phyloP scores from a whole-genome alignment of 257 asterid species.

The Solanum pimpinellifolium region DNA sequence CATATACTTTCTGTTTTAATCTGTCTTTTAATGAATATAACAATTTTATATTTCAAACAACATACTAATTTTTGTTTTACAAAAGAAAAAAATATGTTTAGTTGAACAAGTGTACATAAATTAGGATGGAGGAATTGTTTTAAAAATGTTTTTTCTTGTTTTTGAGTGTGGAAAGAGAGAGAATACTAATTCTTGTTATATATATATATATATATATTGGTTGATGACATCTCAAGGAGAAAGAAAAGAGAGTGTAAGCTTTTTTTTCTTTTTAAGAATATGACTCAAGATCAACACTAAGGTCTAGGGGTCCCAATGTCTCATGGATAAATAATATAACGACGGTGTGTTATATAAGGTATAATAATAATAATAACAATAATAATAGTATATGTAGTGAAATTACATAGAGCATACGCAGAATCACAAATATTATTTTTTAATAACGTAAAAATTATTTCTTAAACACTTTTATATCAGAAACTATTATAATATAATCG shows the following conservation, averaged over 20 bases:
- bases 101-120: not conserved
- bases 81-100: not conserved
- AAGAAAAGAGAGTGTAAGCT: conserved; percentile 25
- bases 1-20: not conserved
- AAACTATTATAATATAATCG: too few relatives aligned
- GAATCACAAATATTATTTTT: too few relatives aligned
- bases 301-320: conserved; percentile 34
- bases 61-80: too few relatives aligned
- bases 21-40: not conserved
- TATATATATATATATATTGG: not conserved
- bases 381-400: too few relatives aligned
- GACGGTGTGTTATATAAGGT: not conserved
- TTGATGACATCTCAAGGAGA: conserved; percentile 46
- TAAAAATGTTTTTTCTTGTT: not conserved
- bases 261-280: conserved; percentile 21
- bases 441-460: too few relatives aligned
- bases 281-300: conserved; percentile 35
- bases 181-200: too few relatives aligned
- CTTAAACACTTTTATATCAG: fast-evolving
- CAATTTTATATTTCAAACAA: too few relatives aligned
- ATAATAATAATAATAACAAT: too few relatives aligned
- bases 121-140: not conserved
- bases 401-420: too few relatives aligned
- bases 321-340: not conserved
- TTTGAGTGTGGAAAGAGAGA: not conserved